Percentiles rank a stretch among this genome's conserved stretches.
These are phyloP conservation scores for Alternaria panax DNA, from an alignment of 2,329 filamentous ascomycete species.

Conservation along the genomic window DNA sequence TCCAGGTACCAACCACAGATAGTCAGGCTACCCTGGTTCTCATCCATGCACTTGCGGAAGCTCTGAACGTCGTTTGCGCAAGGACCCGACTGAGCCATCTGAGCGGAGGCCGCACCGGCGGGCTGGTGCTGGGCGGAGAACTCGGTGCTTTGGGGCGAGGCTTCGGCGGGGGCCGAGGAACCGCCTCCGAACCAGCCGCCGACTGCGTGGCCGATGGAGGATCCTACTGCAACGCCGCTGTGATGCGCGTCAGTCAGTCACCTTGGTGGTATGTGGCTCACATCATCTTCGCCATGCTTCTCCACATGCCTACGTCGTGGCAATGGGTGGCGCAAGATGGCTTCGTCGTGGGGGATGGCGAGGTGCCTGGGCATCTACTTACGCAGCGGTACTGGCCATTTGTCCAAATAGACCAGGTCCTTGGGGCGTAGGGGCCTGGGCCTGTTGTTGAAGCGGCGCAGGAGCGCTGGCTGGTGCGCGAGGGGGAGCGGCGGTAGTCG, in stretches of 20 bases:
- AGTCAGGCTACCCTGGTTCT: conserved; percentile 90
- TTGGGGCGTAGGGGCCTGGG: conserved; percentile 57
- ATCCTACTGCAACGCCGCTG: conserved; percentile 96
- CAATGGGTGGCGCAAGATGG: neutral
- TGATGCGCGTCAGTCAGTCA: conserved; percentile 11
- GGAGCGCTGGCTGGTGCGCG: conserved; percentile 49
- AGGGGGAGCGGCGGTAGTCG: conserved; percentile 65
- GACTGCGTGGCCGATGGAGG: conserved; percentile 92
- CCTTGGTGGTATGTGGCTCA: neutral
- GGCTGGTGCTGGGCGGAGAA: conserved; percentile 35
- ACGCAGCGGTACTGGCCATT: conserved; percentile 98
- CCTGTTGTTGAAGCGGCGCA: conserved; percentile 58
- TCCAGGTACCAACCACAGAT: conserved; percentile 99
- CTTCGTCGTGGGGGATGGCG: neutral
- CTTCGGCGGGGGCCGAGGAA: conserved; percentile 63
- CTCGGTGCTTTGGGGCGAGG: conserved; percentile 46
- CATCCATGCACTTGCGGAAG: conserved; percentile 97
- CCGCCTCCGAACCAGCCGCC: conserved; percentile 86
- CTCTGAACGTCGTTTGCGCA: conserved; percentile 81
- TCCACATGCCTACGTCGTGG: neutral
- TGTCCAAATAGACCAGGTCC: conserved; percentile 91
- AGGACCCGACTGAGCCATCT: conserved; percentile 43
- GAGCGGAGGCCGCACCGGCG: conserved; percentile 51
- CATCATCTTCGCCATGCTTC: neutral
- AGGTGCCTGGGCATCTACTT: conserved; percentile 56